Evolutionary conservation across 129 eudicot genomes (phyloP), one percentile per base, ranked within the genome.

Genomic region (Flaveria ramosissima): DNA sequence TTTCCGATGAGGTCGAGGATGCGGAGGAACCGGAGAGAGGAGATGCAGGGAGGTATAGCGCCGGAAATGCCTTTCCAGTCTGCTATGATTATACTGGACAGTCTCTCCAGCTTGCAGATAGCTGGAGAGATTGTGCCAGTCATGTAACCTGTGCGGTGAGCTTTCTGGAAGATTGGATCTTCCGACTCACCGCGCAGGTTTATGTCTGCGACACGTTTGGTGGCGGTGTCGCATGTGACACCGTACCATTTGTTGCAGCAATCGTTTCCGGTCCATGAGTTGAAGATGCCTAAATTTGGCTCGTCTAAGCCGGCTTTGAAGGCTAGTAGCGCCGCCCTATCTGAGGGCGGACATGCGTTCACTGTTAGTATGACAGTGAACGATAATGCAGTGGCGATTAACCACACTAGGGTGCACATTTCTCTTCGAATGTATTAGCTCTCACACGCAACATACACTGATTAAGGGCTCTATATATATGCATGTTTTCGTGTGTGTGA

Each of bases 21-120:
- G 9, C 84, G 84, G n/a, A 81, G 76, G 61, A 57, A 69, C 4
- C 72, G 63, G 3, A 81, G 55, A 9, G 80, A 68, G 6, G 80
- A 56, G 14, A 81, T 75, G 24, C 84, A 81, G 2, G 84, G 48
- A 81, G 84, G 84, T 51, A 91, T 91, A 6, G 77, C 46, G 6
- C 98, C 98, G 2, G 98, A 72, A 75, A 93, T 93, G 50, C 96
- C 96, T 79, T 93, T 93, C 98, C 97, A 93, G 23, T 93, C 98
- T 0, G 98, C 93, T 16, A 93, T 74, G 17, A 79, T 87, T 43
- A 91, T 74, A 83, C 86, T 81, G 42, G 97, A 87, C 32, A 93
- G 89, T 68, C 87, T 72, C 9, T 77, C 73, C 10, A 90, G 91
- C 32, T 86, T 81, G 80, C 98, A 93, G 6, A 93, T 84, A 15